phyloP scores from a whole-genome alignment of 2,329 filamentous ascomycete genomes.

The Plectosphaerella sp. region DNA sequence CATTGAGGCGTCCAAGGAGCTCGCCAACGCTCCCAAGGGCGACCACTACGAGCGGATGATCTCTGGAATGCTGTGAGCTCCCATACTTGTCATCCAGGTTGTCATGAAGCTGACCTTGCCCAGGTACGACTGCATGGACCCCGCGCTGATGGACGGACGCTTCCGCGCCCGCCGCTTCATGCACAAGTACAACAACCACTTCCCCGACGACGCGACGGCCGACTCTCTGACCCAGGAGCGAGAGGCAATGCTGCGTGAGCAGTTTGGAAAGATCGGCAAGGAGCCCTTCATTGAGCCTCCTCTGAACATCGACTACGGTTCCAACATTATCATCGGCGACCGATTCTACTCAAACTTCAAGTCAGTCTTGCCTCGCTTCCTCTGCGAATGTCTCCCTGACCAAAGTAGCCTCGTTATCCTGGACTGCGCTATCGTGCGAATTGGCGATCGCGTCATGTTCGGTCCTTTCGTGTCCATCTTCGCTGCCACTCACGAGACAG shows the following conservation, averaged over 20 bases:
- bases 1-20: slow-evolving; percentile 40
- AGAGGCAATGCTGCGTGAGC: slow-evolving; percentile 39
- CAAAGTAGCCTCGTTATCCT: slow-evolving; percentile 52
- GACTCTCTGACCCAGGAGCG: slow-evolving; percentile 33
- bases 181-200: slow-evolving; percentile 55
- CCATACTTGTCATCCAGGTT: too few relatives aligned
- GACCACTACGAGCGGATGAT: slow-evolving; percentile 63
- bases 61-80: slow-evolving; percentile 52
- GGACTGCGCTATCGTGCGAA: slow-evolving; percentile 66
- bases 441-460: slow-evolving; percentile 62
- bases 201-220: slow-evolving; percentile 40
- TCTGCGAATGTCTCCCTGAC: too few relatives aligned
- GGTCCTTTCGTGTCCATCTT: slow-evolving; percentile 70
- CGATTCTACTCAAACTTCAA: slow-evolving; percentile 62
- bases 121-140: slow-evolving; percentile 46
- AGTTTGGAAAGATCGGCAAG: slow-evolving; percentile 46
- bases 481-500: slow-evolving; percentile 67
- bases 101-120: not conserved
- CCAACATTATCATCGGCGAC: slow-evolving; percentile 58
- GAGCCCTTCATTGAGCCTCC: slow-evolving; percentile 57
- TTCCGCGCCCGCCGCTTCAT: slow-evolving; percentile 50
- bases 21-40: slow-evolving; percentile 49
- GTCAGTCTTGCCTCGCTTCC: slow-evolving; percentile 11
- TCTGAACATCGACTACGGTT: slow-evolving; percentile 60
- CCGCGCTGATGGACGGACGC: slow-evolving; percentile 44